These are phyloP conservation scores for Mycena chlorophos DNA, from an alignment of 768 basidiomycete genomes.

Conservation along the genomic window DNA sequence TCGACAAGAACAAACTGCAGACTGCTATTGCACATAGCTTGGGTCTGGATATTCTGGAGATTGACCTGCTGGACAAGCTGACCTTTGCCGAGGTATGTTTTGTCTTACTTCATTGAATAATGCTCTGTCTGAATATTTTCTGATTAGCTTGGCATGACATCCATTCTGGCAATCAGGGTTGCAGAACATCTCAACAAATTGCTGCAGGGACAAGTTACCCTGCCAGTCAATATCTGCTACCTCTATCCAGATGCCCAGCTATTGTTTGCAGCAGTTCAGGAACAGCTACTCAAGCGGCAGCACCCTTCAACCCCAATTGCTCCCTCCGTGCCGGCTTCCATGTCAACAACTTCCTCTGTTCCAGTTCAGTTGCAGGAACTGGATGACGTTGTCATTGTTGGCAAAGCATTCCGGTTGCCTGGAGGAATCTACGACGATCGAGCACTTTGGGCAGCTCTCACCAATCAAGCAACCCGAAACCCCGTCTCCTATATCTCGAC, in stretches of 20 bases:
- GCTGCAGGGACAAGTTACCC: conserved; percentile 1
- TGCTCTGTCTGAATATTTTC: background rate
- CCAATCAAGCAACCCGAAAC: conserved; percentile 2
- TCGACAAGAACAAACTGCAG: no score
- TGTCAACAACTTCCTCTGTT: no score
- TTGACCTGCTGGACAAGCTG: no score
- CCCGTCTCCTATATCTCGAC: conserved; percentile 5
- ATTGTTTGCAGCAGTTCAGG: background rate
- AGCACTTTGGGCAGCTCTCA: conserved; percentile 15
- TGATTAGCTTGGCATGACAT: conserved; percentile 19
- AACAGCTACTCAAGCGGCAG: background rate
- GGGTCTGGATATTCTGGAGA: no score
- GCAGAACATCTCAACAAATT: conserved; percentile 7
- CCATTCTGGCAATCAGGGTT: conserved; percentile 2
- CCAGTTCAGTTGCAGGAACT: no score
- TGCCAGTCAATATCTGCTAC: conserved; percentile 17
- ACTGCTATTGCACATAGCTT: no score
- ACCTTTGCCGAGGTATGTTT: conserved; percentile 13
- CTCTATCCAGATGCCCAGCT: conserved; percentile 4
- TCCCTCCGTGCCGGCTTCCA: background rate
- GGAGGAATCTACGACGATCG: conserved; percentile 3
- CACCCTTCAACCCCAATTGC: background rate
- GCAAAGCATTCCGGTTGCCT: conserved; percentile 20
- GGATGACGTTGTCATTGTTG: conserved; percentile 21
- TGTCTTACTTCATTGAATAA: background rate